A percentile compares a stretch with the other conserved stretches of the same genome.
Conservation (phyloP, 148 eudicot genomes). For the Amaranthus palmeri region DNA sequence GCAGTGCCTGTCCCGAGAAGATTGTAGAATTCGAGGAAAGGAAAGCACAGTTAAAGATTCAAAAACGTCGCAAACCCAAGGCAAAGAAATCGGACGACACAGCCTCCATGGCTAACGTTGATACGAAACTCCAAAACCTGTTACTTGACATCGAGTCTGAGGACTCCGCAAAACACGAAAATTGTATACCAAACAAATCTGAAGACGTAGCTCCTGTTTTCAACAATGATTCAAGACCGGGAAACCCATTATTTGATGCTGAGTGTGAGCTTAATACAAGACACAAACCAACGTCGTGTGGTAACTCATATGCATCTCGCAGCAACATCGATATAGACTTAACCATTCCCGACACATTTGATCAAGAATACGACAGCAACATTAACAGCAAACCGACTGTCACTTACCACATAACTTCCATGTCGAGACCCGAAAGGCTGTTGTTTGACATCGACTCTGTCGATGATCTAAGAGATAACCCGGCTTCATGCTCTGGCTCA, state of each 20-base stretch:
- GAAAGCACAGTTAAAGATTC: conserved; percentile 58
- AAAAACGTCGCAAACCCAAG: conserved; percentile 42
- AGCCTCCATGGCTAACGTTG: conserved; percentile 38
- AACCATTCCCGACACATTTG: conserved; percentile 6
- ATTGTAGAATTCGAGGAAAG: conserved; percentile 61
- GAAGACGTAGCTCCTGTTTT: background rate
- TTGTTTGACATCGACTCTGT: conserved; percentile 11
- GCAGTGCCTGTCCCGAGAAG: conserved; percentile 91
- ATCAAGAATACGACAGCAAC: no score
- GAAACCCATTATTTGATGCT: conserved; percentile 1
- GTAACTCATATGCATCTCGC: background rate
- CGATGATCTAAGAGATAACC: conserved; percentile 6
- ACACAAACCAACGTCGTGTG: background rate
- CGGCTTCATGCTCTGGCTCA: background rate
- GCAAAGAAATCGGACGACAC: conserved; percentile 38
- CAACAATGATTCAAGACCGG: conserved; percentile 16
- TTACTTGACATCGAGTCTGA: conserved; percentile 46
- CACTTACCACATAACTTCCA: no score
- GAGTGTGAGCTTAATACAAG: conserved; percentile 16
- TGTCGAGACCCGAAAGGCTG: background rate
- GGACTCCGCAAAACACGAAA: background rate
- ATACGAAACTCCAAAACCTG: conserved; percentile 50
- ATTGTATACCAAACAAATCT: conserved; percentile 7
- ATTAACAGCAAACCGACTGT: no score
- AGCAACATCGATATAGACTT: conserved; percentile 17